Conservation (phyloP, 1,139 yeast genomes). For the Debaryomycetaceae sp. region DNA sequence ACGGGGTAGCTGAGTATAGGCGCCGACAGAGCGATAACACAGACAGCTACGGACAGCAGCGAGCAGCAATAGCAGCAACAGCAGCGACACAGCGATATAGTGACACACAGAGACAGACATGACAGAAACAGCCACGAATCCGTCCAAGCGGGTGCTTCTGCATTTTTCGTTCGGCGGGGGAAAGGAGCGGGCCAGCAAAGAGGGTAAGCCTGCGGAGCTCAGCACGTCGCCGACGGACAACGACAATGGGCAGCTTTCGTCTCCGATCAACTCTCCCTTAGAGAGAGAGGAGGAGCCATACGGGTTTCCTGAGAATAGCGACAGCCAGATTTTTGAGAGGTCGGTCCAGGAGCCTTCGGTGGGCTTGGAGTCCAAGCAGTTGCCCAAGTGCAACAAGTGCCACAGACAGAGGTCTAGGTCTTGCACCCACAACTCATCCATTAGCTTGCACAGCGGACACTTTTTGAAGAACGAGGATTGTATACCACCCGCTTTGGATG, state of each 20-base stretch:
- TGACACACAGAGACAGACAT: background rate
- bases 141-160: conserved; percentile 2
- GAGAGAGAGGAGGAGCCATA: conserved; percentile 3
- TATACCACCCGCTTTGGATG: conserved; percentile 83
- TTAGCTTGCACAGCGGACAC: conserved; percentile 23
- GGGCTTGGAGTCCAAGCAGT: conserved; percentile 13
- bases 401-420: conserved; percentile 17
- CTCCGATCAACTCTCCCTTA: conserved; percentile 11
- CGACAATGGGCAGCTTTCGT: conserved; percentile 8
- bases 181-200: conserved; percentile 2
- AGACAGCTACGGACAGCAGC: too few species aligned
- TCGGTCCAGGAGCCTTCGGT: conserved; percentile 49
- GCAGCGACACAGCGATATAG: too few species aligned
- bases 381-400: conserved; percentile 13
- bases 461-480: conserved; percentile 50
- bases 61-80: too few species aligned
- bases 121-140: background rate
- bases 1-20: too few species aligned
- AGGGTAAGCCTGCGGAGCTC: background rate
- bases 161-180: conserved; percentile 3
- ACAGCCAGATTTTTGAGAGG: conserved; percentile 50
- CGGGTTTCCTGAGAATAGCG: conserved; percentile 3
- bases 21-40: too few species aligned
- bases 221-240: conserved; percentile 5
- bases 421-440: conserved; percentile 26